Evolutionary conservation across 192 early-diverging fungal species (phyloP).

Genomic region (Diversispora epigaea): DNA sequence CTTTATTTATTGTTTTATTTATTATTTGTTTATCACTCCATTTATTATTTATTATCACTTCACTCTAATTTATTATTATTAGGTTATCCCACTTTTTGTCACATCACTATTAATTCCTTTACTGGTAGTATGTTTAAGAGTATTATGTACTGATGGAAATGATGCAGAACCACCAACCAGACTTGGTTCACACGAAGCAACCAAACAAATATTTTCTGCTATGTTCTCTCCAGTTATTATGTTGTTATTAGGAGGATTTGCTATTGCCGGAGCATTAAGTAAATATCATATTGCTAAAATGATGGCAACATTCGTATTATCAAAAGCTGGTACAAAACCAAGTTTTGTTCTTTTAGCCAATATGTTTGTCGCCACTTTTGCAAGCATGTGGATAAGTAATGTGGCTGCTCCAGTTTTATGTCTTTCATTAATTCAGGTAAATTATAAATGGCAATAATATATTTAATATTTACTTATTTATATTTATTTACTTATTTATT

Average conservation of each 20-base stretch:
- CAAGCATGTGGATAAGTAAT: constrained; percentile 98
- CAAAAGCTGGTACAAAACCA: constrained; percentile 86
- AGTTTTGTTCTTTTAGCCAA: constrained; percentile 83
- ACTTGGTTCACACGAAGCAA: constrained; percentile 70
- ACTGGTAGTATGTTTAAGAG: constrained; percentile 78
- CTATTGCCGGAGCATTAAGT: constrained; percentile 90
- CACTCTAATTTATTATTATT: neutral
- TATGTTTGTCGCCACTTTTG: constrained; percentile 95
- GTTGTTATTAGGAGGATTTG: constrained; percentile 92
- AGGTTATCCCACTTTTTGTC: constrained; percentile 89
- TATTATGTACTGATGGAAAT: constrained; percentile 69
- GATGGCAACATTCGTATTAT: constrained; percentile 83
- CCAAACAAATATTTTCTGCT: constrained; percentile 82
- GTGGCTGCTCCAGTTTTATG: constrained; percentile 97
- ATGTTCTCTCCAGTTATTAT: constrained; percentile 98
- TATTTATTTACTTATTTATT: no score
- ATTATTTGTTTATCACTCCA: neutral
- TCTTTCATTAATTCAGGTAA: constrained; percentile 84
- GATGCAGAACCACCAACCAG: constrained; percentile 44
- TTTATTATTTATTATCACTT: neutral
- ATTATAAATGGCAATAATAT: neutral
- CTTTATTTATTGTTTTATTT: neutral
- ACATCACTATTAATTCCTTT: constrained; percentile 88
- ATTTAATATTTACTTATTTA: no score
- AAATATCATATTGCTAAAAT: constrained; percentile 94